Base-by-base conservation (phyloP, 495 filamentous ascomycete species). In the Neurospora sp. region DNA sequence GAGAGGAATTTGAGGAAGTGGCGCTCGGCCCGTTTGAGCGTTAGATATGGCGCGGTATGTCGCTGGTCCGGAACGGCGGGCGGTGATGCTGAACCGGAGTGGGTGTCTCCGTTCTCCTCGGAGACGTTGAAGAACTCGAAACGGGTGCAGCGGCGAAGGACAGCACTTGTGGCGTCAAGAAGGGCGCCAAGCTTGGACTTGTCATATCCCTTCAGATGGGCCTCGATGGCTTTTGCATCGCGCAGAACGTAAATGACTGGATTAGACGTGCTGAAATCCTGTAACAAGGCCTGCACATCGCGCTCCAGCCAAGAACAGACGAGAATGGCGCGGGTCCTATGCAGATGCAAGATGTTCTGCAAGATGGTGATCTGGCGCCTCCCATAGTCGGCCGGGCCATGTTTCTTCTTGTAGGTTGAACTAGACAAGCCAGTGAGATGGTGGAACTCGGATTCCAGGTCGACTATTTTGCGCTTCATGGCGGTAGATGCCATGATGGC, bases 91-190 rank as follows among this genome's bases (percentile, higher is more conserved):
- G 54, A 37, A 18, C 3, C 42, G 71, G 71, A 23, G 31, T 46
- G 41, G 35, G 54, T 59, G 35, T 69, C 31, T 8, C 18, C 6
- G 62, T 48, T 39, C 23, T 74, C 76, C 77, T 89, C 79, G 77
- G 83, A 89, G 27, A 91, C 79, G 76, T 94, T 94, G 82, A 89
- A 93, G 76, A 90, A 93, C 75, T 93, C 91, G 71, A 90, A 89
- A 75, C 92, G 92, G 0, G 91, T 89, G 76, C 90, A 92, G 11
- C 82, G 84, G 70, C 89, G 82, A 80, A 89, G 84, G 69, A 86
- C 73, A 6, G 87, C 80, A 76, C 77, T 76, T 71, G 76, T 91
- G 79, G 75, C 86, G 80, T 70, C 85, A 81, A 77, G 82, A 78
- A 73, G 88, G 79, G 62, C 89, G 78, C 71, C 82, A 73, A 78